Percentiles rank a stretch among this genome's conserved stretches.
phyloP scores from a whole-genome alignment of 106 monocot genomes.

The Dioscorea alata region DNA sequence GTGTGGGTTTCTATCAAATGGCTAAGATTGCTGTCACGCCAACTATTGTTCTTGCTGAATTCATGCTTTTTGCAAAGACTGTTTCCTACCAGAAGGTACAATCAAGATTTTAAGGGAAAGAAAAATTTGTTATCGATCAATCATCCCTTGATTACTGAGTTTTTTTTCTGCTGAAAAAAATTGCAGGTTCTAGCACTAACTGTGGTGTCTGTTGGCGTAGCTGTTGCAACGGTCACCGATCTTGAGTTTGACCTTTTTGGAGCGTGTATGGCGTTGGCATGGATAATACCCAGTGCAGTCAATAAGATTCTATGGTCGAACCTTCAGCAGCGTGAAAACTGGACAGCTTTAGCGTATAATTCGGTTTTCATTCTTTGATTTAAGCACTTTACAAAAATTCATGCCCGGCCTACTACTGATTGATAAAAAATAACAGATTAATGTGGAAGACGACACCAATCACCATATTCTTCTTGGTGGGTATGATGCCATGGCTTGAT shows the following conservation, averaged over 20 bases:
- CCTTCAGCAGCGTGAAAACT: slow-evolving; percentile 56
- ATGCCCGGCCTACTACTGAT: not conserved
- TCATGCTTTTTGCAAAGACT: slow-evolving; percentile 34
- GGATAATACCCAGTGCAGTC: slow-evolving; percentile 70
- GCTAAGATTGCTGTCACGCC: slow-evolving; percentile 76
- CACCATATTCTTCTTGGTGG: slow-evolving; percentile 50
- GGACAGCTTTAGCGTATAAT: slow-evolving; percentile 73
- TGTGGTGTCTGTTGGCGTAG: slow-evolving; percentile 58
- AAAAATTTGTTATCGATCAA: not conserved
- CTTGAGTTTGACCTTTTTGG: slow-evolving; percentile 67
- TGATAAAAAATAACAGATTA: slow-evolving; percentile 31
- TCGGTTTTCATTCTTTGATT: too few species aligned
- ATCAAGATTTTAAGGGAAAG: not conserved
- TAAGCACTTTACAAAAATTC: too few species aligned
- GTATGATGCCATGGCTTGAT: slow-evolving; percentile 70
- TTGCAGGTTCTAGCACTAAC: slow-evolving; percentile 46
- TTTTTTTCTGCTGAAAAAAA: not conserved
- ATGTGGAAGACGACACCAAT: slow-evolving; percentile 87
- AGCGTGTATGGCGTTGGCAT: slow-evolving; percentile 55
- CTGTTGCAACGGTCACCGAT: slow-evolving; percentile 68
- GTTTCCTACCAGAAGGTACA: slow-evolving; percentile 50
- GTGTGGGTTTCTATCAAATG: slow-evolving; percentile 86
- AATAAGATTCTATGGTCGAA: slow-evolving; percentile 78
- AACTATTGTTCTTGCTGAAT: slow-evolving; percentile 62
- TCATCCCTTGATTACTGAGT: too few species aligned